Percentiles rank a stretch among this genome's conserved stretches.
Evolutionary conservation across 2,329 filamentous ascomycete genomes (phyloP).

Genomic region (Passalora sequoiae): DNA sequence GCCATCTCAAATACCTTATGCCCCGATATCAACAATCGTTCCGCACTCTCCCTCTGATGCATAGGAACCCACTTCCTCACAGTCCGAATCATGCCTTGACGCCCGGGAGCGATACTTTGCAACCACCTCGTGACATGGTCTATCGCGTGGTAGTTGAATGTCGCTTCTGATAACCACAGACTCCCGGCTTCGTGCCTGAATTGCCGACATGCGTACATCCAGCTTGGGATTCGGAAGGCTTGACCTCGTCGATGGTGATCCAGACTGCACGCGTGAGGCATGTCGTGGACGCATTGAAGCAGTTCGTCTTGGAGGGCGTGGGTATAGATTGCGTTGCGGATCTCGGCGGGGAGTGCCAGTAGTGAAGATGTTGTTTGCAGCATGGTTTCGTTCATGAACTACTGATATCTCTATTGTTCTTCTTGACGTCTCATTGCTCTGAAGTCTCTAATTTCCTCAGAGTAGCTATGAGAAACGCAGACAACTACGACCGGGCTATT

Average conservation of each 20-base stretch:
- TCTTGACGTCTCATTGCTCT: too few species aligned
- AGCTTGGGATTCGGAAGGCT: background rate
- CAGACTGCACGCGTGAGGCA: slow-evolving; percentile 4
- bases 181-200: slow-evolving; percentile 1
- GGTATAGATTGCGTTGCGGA: slow-evolving; percentile 6
- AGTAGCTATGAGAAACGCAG: background rate
- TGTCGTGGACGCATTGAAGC: slow-evolving; percentile 3
- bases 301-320: background rate
- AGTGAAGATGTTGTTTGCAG: background rate
- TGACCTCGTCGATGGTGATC: background rate
- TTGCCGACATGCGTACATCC: slow-evolving; percentile 1
- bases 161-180: slow-evolving; percentile 3
- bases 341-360: slow-evolving; percentile 4
- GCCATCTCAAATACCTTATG: background rate
- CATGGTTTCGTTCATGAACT: background rate
- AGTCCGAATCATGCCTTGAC: background rate
- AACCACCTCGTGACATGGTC: slow-evolving; percentile 1
- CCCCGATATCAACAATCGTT: background rate
- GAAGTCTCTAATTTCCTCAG: background rate
- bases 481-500: too few species aligned
- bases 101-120: background rate
- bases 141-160: slow-evolving; percentile 7
- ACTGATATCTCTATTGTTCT: background rate
- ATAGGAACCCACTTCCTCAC: slow-evolving; percentile 5
- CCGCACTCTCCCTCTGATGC: background rate